Conservation (phyloP, 2,329 filamentous ascomycete genomes). For the Penicillium oxalicum region DNA sequence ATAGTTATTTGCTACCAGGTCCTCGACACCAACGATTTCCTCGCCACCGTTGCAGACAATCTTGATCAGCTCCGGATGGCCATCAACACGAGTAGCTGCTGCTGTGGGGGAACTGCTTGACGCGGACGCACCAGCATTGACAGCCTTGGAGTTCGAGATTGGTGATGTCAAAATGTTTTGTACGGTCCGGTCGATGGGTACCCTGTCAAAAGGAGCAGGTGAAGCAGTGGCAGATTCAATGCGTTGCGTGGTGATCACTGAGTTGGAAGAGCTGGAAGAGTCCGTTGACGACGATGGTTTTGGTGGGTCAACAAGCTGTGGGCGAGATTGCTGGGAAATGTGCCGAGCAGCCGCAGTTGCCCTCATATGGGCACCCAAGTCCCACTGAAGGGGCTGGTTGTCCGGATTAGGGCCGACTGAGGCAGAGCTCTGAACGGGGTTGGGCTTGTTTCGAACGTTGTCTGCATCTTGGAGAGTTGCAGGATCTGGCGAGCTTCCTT, state of each 20-base stretch:
- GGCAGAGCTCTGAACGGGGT: not conserved
- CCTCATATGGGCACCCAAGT: not conserved
- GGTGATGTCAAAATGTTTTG: not conserved
- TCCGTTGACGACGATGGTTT: not conserved
- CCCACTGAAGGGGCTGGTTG: not conserved
- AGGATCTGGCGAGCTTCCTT: not conserved
- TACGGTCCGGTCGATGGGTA: not conserved
- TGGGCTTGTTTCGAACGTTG: not conserved
- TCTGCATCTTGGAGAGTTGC: not conserved
- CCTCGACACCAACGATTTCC: not conserved
- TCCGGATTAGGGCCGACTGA: not conserved
- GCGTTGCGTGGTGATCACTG: not conserved
- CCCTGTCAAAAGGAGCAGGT: not conserved
- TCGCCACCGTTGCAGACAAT: not conserved
- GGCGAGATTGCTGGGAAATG: not conserved
- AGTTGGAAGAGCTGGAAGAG: not conserved
- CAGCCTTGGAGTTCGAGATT: not conserved
- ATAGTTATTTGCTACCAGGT: not conserved
- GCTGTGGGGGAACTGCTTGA: not conserved
- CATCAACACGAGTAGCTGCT: not conserved
- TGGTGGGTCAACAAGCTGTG: not conserved
- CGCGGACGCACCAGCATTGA: not conserved
- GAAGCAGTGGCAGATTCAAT: not conserved
- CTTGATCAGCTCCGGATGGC: not conserved
- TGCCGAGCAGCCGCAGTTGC: not conserved